These are phyloP conservation scores for Talaromyces trachyspermus DNA, from an alignment of 495 filamentous ascomycete genomes.

Conservation along the genomic window DNA sequence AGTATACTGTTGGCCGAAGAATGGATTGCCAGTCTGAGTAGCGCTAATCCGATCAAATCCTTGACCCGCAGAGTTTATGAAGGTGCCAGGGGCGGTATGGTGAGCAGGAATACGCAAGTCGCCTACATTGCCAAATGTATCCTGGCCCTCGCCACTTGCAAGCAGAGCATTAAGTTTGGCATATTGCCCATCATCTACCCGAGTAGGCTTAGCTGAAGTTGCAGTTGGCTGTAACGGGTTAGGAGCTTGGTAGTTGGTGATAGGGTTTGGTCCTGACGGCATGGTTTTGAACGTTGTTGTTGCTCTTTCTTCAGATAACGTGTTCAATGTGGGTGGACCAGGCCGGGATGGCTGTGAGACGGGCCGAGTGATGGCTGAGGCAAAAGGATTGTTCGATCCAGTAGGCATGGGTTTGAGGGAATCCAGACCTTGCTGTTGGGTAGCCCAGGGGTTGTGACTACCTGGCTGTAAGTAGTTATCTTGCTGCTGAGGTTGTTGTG, in stretches of 20 bases:
- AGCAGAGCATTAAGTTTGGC: conserved; percentile 88
- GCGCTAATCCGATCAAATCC: conserved; percentile 61
- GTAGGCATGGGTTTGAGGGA: conserved; percentile 53
- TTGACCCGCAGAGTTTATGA: conserved; percentile 88
- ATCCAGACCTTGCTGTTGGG: conserved; percentile 35
- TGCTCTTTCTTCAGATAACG: conserved; percentile 63
- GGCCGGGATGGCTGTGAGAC: conserved; percentile 40
- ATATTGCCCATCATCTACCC: conserved; percentile 62
- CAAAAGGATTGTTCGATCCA: conserved; percentile 96
- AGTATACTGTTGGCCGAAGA: conserved; percentile 73
- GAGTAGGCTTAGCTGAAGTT: conserved; percentile 24
- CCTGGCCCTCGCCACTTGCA: conserved; percentile 78
- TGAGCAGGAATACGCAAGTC: conserved; percentile 92
- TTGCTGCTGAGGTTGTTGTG: conserved; percentile 44
- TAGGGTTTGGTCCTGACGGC: conserved; percentile 39
- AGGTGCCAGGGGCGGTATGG: conserved; percentile 93
- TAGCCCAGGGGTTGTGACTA: conserved; percentile 73
- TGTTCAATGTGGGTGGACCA: conserved; percentile 57
- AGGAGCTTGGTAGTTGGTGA: conserved; percentile 43
- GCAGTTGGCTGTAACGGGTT: conserved; percentile 36
- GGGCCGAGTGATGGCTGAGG: conserved; percentile 61
- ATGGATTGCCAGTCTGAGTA: conserved; percentile 86
- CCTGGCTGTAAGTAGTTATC: conserved; percentile 59
- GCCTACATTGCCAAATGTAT: conserved; percentile 95
- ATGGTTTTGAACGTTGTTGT: conserved; percentile 43